Evolutionary conservation across 108 stramenopile species (phyloP), one percentile per base, ranked within the genome.

Genomic region (Cyclotella distinguenda): DNA sequence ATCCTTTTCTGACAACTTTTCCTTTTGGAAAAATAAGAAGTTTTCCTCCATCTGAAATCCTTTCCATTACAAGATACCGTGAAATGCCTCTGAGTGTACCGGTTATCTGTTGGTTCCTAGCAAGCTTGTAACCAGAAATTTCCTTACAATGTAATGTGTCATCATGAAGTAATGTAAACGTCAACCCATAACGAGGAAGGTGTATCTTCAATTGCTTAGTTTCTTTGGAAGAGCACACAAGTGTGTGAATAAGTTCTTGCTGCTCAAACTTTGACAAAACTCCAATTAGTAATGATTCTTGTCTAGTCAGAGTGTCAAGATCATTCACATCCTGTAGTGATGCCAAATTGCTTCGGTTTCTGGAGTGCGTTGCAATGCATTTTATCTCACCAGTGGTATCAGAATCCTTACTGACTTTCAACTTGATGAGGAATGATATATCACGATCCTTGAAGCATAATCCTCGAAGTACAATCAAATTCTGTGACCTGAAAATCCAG

Each of bases 141-240:
- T 71, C 61, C 28, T 46, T 49, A 27, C 70, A 63, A 30, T 35
- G 28, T 15, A 71, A 39, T 3, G 36, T 31, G 28, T 50, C 70
- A n/a, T n/a, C n/a, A 18, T 52, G 30, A 25, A 7, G 18, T 3
- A 74, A 33, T 64, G 40, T 26, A 33, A 77, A 73, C 4, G 65
- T 67, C 60, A 77, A 55, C 32, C 61, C 43, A 35, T 60, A 82
- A 21, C 80, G 52, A 22, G 80, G 80, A 9, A 78, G 43, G 38
- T 59, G 46, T 45, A 77, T 60, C 36, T 63, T 71, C 3, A 64
- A 9, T 19, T 28, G 13, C 25, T 49, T 63, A 13, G 25, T 47
- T 18, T 4, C n/a, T 28, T 21, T 25, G 16, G 13, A 4, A 7
- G 21, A 2, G 22, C 44, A 55, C 48, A 38, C 28, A 10, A 64